Conservation (phyloP, 768 basidiomycete genomes). For the Termitomyces sp. region DNA sequence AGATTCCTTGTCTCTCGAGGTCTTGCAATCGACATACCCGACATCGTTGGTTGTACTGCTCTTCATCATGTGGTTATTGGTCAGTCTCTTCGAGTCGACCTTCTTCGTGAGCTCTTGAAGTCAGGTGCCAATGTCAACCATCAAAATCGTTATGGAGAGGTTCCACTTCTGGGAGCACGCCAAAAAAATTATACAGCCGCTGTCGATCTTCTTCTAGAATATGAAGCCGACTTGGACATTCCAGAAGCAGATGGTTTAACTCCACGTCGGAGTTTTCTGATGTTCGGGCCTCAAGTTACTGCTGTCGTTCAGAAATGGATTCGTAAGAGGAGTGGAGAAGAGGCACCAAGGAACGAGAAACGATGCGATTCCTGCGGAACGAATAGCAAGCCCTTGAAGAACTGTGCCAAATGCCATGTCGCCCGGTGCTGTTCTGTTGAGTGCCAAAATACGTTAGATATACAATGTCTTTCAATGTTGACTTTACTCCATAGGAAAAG, state of each 20-base stretch:
- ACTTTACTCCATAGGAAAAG: constrained; percentile 25
- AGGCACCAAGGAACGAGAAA: constrained; percentile 36
- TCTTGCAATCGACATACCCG: constrained; percentile 32
- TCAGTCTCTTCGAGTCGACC: constrained; percentile 17
- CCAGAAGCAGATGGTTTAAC: constrained; percentile 30
- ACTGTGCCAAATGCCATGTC: constrained; percentile 39
- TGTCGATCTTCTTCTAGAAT: constrained; percentile 44
- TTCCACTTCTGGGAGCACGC: constrained; percentile 31
- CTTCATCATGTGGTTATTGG: constrained; percentile 39
- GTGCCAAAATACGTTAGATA: constrained; percentile 41
- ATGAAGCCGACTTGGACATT: constrained; percentile 39
- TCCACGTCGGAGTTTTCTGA: constrained; percentile 22
- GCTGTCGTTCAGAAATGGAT: constrained; percentile 43
- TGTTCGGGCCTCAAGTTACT: constrained; percentile 37
- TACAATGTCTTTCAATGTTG: neutral
- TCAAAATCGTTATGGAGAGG: constrained; percentile 43
- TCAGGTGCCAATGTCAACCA: constrained; percentile 44
- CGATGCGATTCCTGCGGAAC: constrained; percentile 34
- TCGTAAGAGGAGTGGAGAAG: constrained; percentile 37
- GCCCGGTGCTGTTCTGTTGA: constrained; percentile 47
- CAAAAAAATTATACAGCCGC: constrained; percentile 22
- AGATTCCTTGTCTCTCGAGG: constrained; percentile 36
- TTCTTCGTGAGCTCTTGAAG: constrained; percentile 35
- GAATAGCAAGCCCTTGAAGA: constrained; percentile 26
- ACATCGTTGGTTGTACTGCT: constrained; percentile 45